Conservation (phyloP, 169 alveolate species). For the Eimeria necatrix region DNA sequence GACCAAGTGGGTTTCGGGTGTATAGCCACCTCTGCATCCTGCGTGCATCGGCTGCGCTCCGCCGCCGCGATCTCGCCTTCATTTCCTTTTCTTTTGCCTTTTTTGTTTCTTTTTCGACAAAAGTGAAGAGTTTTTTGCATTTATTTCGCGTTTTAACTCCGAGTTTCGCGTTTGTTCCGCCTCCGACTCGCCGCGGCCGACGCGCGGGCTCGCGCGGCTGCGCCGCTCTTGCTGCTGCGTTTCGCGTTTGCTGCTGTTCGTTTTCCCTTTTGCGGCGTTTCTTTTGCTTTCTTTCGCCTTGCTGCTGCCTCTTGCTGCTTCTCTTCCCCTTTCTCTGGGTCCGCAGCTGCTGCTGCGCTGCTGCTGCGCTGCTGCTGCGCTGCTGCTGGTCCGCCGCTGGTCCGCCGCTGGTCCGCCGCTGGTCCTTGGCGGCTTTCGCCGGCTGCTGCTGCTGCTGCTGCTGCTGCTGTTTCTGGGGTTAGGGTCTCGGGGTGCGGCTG, state of each 20-base stretch:
- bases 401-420: too few relatives aligned
- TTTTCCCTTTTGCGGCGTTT: not conserved
- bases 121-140: not conserved
- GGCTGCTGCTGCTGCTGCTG: too few relatives aligned
- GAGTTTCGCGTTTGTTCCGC: not conserved
- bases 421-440: too few relatives aligned
- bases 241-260: not conserved
- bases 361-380: too few relatives aligned
- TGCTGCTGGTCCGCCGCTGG: too few relatives aligned
- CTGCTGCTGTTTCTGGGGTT: too few relatives aligned
- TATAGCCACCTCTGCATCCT: conserved; percentile 17
- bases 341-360: too few relatives aligned
- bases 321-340: too few relatives aligned
- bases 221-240: not conserved
- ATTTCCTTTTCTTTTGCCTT: not conserved
- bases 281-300: not conserved
- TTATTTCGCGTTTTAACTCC: not conserved
- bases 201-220: not conserved
- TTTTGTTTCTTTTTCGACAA: not conserved
- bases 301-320: not conserved
- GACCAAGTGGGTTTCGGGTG: conserved; percentile 58
- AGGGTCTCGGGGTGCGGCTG: too few relatives aligned
- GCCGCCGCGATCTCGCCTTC: not conserved
- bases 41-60: not conserved
- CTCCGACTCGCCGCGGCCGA: conserved; percentile 31